Base-by-base conservation (phyloP, 352 stramenopile genomes). In the Aphanomyces astaci region DNA sequence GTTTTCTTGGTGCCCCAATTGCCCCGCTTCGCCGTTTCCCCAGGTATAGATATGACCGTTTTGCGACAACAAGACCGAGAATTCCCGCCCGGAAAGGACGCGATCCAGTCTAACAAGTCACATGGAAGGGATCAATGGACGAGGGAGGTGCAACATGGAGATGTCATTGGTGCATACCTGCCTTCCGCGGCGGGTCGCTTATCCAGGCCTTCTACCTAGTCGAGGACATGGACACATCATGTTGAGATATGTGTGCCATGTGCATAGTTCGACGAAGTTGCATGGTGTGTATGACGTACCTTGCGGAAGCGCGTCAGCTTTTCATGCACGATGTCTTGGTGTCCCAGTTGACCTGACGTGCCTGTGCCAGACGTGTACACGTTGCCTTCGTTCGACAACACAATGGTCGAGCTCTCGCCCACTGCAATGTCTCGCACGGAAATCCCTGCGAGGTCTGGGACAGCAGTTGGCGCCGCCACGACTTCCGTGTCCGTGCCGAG, bases 1-100 rank as follows among this genome's bases (percentile, higher is more conserved):
- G 74, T 90, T 92, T 48, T 92, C 84, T 57, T 92, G 84, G 72
- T 93, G 85, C 1, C 85, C 85, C 40, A 93, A 66, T 64, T 93
- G 85, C 19, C 85, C 85, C 30, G 79, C 72, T 57, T 93, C 81
- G 27, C 85, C 85, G 46, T 89, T 88, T 3, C 85, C 85, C 82
- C 82, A 93, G 28, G 85, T 87, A 71, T 93, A 93, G 32, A 81
- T 75, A 65, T 93, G 82, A 2, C 85, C 85, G 17, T 80, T 75
- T 0, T 74, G 80, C 13, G 82, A 90, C 5, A 87, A 28, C 1
- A 80, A 73, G 32, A 86, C 36, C 19, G 75, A 79, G 52, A 92
- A 92, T 59, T 89, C 83, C 1, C 76, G 71, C 2, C 84, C 84
- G 39, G 78, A 75, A 45, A 73, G 64, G 31, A 92, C 72, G 30